These are phyloP conservation scores for Didymella pomorum DNA, from an alignment of 2,329 filamentous ascomycete genomes.

Conservation along the genomic window DNA sequence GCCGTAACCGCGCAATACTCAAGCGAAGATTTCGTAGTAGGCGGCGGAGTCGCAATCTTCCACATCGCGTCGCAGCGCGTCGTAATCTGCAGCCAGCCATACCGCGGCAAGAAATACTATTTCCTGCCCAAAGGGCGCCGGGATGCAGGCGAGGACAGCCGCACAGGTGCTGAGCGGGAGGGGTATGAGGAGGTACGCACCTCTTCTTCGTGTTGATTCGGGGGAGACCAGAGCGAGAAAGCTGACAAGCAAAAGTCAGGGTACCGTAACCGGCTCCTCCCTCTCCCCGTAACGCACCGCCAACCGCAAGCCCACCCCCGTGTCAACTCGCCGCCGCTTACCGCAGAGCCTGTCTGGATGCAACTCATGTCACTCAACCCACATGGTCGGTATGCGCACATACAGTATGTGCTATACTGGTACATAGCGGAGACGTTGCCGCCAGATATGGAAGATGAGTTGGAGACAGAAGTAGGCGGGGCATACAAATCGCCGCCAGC, in stretches of 20 bases:
- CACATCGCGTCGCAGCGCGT: slow-evolving; percentile 57
- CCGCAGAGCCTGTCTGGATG: slow-evolving; percentile 57
- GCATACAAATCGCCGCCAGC: slow-evolving; percentile 51
- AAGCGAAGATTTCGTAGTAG: slow-evolving; percentile 40
- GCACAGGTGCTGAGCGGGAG: slow-evolving; percentile 56
- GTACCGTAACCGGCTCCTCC: slow-evolving; percentile 59
- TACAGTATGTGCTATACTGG: slow-evolving; percentile 59
- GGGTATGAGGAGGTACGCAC: slow-evolving; percentile 58
- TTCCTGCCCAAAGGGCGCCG: slow-evolving; percentile 60
- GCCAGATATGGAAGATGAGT: slow-evolving; percentile 43
- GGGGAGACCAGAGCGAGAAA: too few species aligned
- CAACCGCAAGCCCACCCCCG: slow-evolving; percentile 53
- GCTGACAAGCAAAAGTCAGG: slow-evolving; percentile 47
- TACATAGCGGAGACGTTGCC: slow-evolving; percentile 58
- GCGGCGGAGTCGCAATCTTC: slow-evolving; percentile 59
- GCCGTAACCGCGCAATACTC: slow-evolving; percentile 40
- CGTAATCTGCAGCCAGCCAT: slow-evolving; percentile 57
- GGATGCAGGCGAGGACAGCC: slow-evolving; percentile 57
- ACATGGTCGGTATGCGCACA: slow-evolving; percentile 3
- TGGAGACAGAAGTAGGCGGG: slow-evolving; percentile 31
- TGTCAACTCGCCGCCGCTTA: slow-evolving; percentile 35
- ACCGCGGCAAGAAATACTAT: slow-evolving; percentile 48
- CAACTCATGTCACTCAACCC: slow-evolving; percentile 50
- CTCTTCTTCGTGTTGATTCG: too few species aligned
- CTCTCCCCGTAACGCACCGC: slow-evolving; percentile 54